Conservation (phyloP, 1,284 basidiomycete species). For the Fomitopsis palustris region DNA sequence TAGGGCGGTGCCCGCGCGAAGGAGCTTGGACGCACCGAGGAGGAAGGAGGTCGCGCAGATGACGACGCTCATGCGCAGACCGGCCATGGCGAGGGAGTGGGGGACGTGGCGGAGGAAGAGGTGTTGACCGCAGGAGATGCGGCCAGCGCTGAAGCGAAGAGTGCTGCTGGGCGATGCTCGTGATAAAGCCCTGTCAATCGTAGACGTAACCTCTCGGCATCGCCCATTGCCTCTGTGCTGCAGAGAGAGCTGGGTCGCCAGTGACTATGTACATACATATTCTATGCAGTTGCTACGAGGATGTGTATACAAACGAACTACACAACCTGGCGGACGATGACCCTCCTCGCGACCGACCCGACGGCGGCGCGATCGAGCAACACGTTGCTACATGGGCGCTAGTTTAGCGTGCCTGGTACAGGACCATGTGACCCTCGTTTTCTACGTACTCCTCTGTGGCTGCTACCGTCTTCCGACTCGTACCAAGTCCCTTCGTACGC, state of each 20-base stretch:
- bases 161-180: background rate
- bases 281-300: background rate
- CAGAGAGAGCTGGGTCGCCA: background rate
- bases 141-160: conserved; percentile 1
- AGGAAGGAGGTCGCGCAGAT: conserved; percentile 75
- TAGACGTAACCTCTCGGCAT: background rate
- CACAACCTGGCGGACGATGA: too few species aligned
- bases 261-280: background rate
- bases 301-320: too few species aligned
- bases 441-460: too few species aligned
- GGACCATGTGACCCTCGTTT: background rate
- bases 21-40: conserved; percentile 48
- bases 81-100: conserved; percentile 31
- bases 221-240: background rate
- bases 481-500: too few species aligned
- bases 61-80: conserved; percentile 64
- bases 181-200: background rate
- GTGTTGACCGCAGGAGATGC: conserved; percentile 5
- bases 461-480: too few species aligned
- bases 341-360: too few species aligned
- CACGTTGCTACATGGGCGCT: too few species aligned
- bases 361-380: too few species aligned
- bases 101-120: conserved; percentile 5
- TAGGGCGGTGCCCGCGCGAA: background rate
- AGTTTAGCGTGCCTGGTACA: too few species aligned